phyloP scores from a whole-genome alignment of 805 yeast genomes.

The Wickerhamomyces kurtzmanii region DNA sequence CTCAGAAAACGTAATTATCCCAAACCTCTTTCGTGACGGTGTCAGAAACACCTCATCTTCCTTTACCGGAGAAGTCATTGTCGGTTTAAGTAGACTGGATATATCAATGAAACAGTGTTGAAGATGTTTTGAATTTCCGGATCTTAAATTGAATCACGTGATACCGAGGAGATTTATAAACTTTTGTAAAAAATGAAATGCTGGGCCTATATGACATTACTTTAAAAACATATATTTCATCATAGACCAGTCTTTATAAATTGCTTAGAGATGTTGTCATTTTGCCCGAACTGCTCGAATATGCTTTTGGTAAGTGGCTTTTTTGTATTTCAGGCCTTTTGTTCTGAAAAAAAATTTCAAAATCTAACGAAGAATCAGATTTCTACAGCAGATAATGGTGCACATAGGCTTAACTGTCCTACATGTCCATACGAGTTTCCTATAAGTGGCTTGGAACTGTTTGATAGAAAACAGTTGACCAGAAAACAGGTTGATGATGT shows the following conservation, averaged over 20 bases:
- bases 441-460: conserved; percentile 74
- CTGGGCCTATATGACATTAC: too few species aligned
- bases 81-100: too few species aligned
- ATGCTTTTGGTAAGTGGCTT: conserved; percentile 56
- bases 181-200: too few species aligned
- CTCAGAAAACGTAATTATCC: conserved; percentile 10
- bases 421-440: conserved; percentile 96
- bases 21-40: conserved; percentile 18
- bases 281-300: conserved; percentile 91
- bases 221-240: too few species aligned
- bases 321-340: neutral
- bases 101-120: too few species aligned
- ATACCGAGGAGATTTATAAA: too few species aligned
- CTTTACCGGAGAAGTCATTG: conserved; percentile 3
- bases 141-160: too few species aligned
- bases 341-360: conserved; percentile 1
- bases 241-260: too few species aligned
- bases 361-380: conserved; percentile 22
- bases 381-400: conserved; percentile 46
- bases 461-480: conserved; percentile 72
- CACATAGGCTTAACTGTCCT: conserved; percentile 73
- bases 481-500: conserved; percentile 94
- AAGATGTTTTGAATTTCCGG: too few species aligned
- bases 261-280: conserved; percentile 96
- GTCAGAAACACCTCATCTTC: conserved; percentile 14